Evolutionary conservation across 2,329 filamentous ascomycete genomes (phyloP).

Genomic region (Fusarium sp.): DNA sequence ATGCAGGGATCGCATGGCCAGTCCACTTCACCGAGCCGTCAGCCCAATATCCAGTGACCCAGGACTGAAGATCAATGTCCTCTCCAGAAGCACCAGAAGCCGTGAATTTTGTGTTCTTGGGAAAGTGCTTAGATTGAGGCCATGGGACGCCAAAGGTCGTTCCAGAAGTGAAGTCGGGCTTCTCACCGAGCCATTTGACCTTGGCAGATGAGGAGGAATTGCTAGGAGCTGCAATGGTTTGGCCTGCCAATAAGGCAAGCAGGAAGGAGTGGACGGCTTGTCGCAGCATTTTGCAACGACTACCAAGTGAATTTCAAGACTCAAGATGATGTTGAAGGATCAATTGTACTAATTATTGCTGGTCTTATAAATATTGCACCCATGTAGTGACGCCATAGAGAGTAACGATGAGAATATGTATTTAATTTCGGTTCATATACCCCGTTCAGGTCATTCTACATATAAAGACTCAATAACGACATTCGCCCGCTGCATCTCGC

Average conservation of each 20-base stretch:
- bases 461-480: neutral
- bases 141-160: constrained; percentile 60
- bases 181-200: constrained; percentile 57
- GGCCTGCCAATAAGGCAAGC: constrained; percentile 22
- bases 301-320: constrained; percentile 5
- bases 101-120: constrained; percentile 54
- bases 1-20: constrained; percentile 64
- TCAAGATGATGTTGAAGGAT: neutral
- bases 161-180: constrained; percentile 51
- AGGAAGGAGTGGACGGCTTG: constrained; percentile 40
- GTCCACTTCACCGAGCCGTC: constrained; percentile 73
- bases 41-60: constrained; percentile 69
- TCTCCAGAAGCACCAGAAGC: constrained; percentile 43
- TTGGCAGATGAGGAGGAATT: constrained; percentile 41
- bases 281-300: constrained; percentile 37
- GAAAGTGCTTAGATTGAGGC: constrained; percentile 55
- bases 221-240: constrained; percentile 24
- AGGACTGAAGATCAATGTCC: constrained; percentile 57
- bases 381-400: constrained; percentile 36
- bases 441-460: constrained; percentile 21
- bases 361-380: constrained; percentile 6
- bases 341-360: too few relatives aligned
- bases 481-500: constrained; percentile 24
- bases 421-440: constrained; percentile 36
- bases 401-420: constrained; percentile 31